These are phyloP conservation scores for Sugiyamaella castrensis DNA, from an alignment of 1,139 yeast genomes.

Conservation along the genomic window DNA sequence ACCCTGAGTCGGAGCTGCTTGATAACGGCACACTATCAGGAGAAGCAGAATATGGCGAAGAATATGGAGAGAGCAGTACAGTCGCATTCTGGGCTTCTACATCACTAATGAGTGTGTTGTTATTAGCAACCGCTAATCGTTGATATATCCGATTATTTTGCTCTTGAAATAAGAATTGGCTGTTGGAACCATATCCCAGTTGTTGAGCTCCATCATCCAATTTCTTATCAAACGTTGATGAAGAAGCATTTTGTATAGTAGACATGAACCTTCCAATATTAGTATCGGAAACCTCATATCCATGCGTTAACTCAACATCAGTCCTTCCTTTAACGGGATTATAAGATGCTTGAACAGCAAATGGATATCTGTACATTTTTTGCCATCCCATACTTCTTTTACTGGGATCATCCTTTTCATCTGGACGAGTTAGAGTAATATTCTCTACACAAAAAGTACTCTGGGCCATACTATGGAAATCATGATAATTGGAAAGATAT, in stretches of 20 bases:
- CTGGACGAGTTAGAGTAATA: constrained; percentile 6
- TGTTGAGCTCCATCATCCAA: neutral
- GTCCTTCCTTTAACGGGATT: constrained; percentile 5
- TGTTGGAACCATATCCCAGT: constrained; percentile 4
- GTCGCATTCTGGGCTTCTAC: neutral
- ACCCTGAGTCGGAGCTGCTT: neutral
- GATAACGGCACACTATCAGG: neutral
- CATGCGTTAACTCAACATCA: constrained; percentile 5
- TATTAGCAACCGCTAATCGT: constrained; percentile 4
- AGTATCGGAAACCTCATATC: constrained; percentile 7
- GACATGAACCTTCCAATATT: neutral
- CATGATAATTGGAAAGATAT: constrained; percentile 8
- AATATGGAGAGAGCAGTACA: no score
- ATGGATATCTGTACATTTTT: constrained; percentile 9
- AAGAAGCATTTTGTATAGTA: constrained; percentile 7
- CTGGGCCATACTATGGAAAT: constrained; percentile 9
- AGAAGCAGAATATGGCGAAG: no score
- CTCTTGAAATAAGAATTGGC: constrained; percentile 7
- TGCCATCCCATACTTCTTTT: constrained; percentile 4
- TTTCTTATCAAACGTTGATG: constrained; percentile 4
- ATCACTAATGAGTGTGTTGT: constrained; percentile 4
- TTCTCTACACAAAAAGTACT: constrained; percentile 10
- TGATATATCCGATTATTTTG: constrained; percentile 4
- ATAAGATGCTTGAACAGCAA: constrained; percentile 4
- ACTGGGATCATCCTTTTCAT: constrained; percentile 2